Base-by-base conservation (phyloP, 805 yeast genomes). In the Cyberlindnera euphorbiae region DNA sequence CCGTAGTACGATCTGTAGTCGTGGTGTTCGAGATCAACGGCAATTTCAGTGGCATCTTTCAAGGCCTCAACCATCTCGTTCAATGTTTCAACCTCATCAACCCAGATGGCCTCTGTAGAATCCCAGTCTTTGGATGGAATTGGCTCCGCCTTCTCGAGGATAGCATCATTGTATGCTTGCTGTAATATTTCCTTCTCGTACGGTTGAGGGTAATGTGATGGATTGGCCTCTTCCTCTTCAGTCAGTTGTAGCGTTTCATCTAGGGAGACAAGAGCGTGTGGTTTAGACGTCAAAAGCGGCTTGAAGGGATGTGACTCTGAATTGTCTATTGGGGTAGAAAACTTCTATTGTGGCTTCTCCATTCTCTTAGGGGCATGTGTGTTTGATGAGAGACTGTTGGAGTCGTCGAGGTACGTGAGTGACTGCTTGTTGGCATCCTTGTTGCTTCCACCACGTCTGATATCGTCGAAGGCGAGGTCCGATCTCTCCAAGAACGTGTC, bases 1-100 rank as follows among this genome's bases (percentile, higher is more conserved):
- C 99, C 99, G 51, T 82, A 80, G 50, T 86, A 93, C 0, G 96
- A 71, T 58, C 97, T 72, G 56, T 74, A 82, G 54, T 89, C 97
- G 55, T 93, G 98, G 60, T 93, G 98, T 55, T 93, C 99, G 42
- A 93, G 72, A 68, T 93, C 99, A 12, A 93, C 82, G 2, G 97
- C 98, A 26, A 93, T 74, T 38, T 77, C 95, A 2, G 66, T 61
- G 38, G 69, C 67, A 4, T 57, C 53, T 34, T 59, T 55, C 30
- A 93, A 64, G 6, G 69, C 72, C 1, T 60, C 55, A 1, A 86
- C 45, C 82, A 93, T 73, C 6, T 54, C 58, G 1, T 62, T 50
- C 17, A 93, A 56, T 17, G 64, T 61, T 16, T 69, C 77, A 1
- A 63, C 59, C 2, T 71, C 67, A 45, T 83, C 88, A 1, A 93